These are phyloP conservation scores for Geotrichum histeridarum DNA, from an alignment of 1,139 yeast genomes.

Conservation along the genomic window DNA sequence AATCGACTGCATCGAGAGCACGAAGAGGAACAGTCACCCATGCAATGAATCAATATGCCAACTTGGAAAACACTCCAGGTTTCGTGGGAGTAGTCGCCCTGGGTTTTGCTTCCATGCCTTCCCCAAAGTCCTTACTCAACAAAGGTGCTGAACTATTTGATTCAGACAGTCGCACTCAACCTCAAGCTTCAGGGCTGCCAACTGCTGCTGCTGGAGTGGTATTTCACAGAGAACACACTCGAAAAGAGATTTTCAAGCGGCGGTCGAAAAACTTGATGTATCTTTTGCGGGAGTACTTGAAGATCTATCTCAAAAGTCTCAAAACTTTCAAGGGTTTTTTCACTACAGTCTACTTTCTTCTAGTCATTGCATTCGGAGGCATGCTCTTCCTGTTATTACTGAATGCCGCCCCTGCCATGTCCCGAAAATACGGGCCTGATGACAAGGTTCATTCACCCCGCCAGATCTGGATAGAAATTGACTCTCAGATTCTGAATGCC, in stretches of 20 bases:
- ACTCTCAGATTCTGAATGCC: slow-evolving; percentile 26
- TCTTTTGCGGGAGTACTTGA: slow-evolving; percentile 10
- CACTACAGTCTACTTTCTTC: slow-evolving; percentile 22
- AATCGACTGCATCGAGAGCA: background rate
- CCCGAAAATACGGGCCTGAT: slow-evolving; percentile 23
- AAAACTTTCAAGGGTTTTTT: slow-evolving; percentile 23
- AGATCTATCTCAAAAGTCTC: slow-evolving; percentile 11
- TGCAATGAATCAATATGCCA: slow-evolving; percentile 14
- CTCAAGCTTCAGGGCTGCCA: slow-evolving; percentile 2
- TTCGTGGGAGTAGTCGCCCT: slow-evolving; percentile 19
- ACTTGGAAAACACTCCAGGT: slow-evolving; percentile 18
- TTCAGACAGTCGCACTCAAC: background rate
- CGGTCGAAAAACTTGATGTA: slow-evolving; percentile 7
- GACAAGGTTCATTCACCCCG: slow-evolving; percentile 24
- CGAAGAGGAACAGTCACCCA: background rate
- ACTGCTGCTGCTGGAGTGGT: slow-evolving; percentile 19
- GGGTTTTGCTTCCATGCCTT: slow-evolving; percentile 19
- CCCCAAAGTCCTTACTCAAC: slow-evolving; percentile 10
- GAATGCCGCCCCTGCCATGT: slow-evolving; percentile 28
- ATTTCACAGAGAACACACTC: slow-evolving; percentile 19
- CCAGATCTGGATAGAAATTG: slow-evolving; percentile 28
- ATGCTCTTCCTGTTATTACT: slow-evolving; percentile 25
- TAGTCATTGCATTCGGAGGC: slow-evolving; percentile 28
- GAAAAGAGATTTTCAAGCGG: slow-evolving; percentile 11
- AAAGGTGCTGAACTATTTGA: background rate